Conservation (phyloP, 2,329 filamentous ascomycete genomes). For the Ophiostoma novo-ulmi region DNA sequence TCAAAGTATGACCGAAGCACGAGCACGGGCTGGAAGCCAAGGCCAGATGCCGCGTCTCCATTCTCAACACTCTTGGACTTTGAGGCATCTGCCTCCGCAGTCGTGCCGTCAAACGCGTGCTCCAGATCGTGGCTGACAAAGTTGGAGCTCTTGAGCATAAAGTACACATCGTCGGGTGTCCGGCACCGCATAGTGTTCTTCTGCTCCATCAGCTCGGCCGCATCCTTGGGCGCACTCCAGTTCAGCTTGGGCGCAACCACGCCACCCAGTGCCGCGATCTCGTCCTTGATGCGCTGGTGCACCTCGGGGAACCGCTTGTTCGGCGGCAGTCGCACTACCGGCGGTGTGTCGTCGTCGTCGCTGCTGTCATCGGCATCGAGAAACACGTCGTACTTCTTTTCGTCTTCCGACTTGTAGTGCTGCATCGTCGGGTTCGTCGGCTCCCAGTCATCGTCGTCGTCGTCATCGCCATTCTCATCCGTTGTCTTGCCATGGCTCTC, state of each 20-base stretch:
- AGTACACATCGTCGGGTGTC: conserved; percentile 83
- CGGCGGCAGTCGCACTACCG: conserved; percentile 39
- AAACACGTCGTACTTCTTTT: conserved; percentile 34
- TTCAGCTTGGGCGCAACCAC: conserved; percentile 89
- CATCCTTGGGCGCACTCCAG: conserved; percentile 96
- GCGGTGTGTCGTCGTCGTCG: conserved; percentile 46
- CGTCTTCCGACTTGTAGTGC: conserved; percentile 38
- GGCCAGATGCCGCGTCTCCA: conserved; percentile 29
- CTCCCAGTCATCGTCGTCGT: conserved; percentile 55
- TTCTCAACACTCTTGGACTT: background rate
- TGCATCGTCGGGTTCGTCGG: conserved; percentile 34
- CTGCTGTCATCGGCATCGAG: conserved; percentile 39
- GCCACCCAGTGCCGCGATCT: conserved; percentile 76
- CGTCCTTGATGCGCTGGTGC: conserved; percentile 69
- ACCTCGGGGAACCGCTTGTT: conserved; percentile 62
- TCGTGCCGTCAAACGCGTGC: conserved; percentile 73
- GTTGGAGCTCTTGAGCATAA: conserved; percentile 88
- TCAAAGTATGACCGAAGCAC: conserved; percentile 84
- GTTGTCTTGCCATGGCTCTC: conserved; percentile 47
- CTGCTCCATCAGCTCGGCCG: conserved; percentile 80
- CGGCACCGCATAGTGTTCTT: conserved; percentile 88
- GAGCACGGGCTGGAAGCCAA: conserved; percentile 66
- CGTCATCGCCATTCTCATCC: conserved; percentile 38
- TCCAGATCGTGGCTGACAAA: conserved; percentile 93
- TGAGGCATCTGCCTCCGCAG: background rate